Base-by-base conservation (phyloP, 192 early-diverging fungal species). In the Borealophlyctis nickersoniae region DNA sequence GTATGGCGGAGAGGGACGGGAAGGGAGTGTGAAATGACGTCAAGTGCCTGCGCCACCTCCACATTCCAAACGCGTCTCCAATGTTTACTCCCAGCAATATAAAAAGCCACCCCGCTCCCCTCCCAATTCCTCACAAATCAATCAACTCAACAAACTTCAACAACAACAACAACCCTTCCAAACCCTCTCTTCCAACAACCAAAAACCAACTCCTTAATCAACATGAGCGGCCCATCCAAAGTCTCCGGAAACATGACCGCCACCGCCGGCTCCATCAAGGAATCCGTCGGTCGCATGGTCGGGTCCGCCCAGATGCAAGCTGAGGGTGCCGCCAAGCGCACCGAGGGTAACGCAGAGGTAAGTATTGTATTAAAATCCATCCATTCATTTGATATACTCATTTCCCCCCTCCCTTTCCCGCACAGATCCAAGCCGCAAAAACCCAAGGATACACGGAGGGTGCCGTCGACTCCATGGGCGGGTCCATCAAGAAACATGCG, bases 371-470 rank as follows among this genome's bases (percentile, higher is more conserved):
- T 4, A 4, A 51, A 4, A 48, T 14, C 11, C 11, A 48, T 14
- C 11, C n/a, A 48, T 48, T n/a, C 11, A 14, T 48, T 11, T 14
- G 45, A n/a, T 11, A 48, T 14, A n/a, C n/a, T n/a, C 39, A 45
- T 45, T 45, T 45, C 39, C 52, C 27, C 52, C 26, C 23, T 14
- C 52, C 26, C 3, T 56, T 23, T 19, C 31, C 54, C 30, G 26
- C 4, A 56, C 54, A 56, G 54, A 30, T 56, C 7, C 63, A 48
- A 24, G 65, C 55, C 50, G 60, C 60, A 19, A 49, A 63, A 36
- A 56, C 14, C 33, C 30, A 69, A 51, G 60, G 56, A 3, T 63
- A 73, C 52, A 52, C 57, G 27, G 30, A 52, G 27, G 72, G 72
- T 30, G 29, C 63, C 16, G 51, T 32, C 11, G 54, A 73, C 3